Base-by-base conservation (phyloP, 805 yeast genomes). In the Ogataea trehalophila region DNA sequence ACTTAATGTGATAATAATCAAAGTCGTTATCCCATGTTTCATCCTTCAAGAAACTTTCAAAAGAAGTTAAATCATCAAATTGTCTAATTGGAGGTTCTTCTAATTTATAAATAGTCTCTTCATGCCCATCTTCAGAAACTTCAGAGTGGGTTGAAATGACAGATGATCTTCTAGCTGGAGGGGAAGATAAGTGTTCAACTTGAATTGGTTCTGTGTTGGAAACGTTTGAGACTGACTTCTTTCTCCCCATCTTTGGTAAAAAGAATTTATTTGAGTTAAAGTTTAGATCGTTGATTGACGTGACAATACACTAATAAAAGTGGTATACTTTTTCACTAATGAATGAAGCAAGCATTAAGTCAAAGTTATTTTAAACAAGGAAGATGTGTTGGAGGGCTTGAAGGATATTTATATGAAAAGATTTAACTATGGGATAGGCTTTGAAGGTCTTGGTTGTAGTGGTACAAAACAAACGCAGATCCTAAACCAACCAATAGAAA, bases 51-150 rank as follows among this genome's bases (percentile, higher is more conserved):
- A 69, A 83, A 23, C 74, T 72, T 57, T 81, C 86, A 60, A 84
- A 84, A 16, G 80, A 70, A 18, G 67, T 64, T 49, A 84, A 65
- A 52, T 80, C 85, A 41, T 84, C 89, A 66, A 84, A 84, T 33
- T 48, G 54, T 42, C 52, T 56, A 37, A 58, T 39, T 15, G 58
- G 53, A 9, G 65, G 63, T 35, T 61, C 62, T 31, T 46, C 33
- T 33, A 57, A 16, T n/a, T 49, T 37, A 15, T 20, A 22, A 35
- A 37, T 45, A 6, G 13, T 29, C n/a, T 39, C 39, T 17, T 41
- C 50, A 18, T 34, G 17, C 6, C 44, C 53, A 26, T 48, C 50
- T 26, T 45, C 49, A 33, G 37, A 33, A 6, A 23, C 16, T 1
- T 46, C 18, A 5, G 51, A 41, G 29, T 41, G 26, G 1, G 47